These are phyloP conservation scores for Fusarium circinatum DNA, from an alignment of 2,329 filamentous ascomycete genomes.

Conservation along the genomic window DNA sequence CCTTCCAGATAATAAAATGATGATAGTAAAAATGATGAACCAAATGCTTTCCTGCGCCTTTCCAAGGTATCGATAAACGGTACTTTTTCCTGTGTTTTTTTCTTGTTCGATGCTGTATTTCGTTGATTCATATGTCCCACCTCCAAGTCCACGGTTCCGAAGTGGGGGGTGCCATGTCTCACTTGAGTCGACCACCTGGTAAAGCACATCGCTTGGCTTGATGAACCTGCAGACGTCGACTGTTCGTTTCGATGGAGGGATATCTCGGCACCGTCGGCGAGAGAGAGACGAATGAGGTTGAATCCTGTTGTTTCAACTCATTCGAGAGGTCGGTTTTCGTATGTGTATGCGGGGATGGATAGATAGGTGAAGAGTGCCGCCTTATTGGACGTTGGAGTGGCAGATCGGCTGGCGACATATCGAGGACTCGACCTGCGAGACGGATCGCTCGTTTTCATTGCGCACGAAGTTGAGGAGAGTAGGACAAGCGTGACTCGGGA, in stretches of 20 bases:
- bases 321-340: constrained; percentile 23
- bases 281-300: constrained; percentile 11
- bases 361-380: constrained; percentile 11
- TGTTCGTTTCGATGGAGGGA: constrained; percentile 4
- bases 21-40: not conserved
- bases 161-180: constrained; percentile 34
- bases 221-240: constrained; percentile 19
- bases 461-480: constrained; percentile 45
- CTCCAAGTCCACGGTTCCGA: not conserved
- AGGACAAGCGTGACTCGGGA: constrained; percentile 45
- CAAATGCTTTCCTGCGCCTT: constrained; percentile 28
- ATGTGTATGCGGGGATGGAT: constrained; percentile 9
- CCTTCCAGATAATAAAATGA: constrained; percentile 21
- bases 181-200: constrained; percentile 25
- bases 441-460: constrained; percentile 33
- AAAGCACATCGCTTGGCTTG: constrained; percentile 14
- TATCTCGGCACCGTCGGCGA: not conserved
- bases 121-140: constrained; percentile 26
- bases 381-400: constrained; percentile 7
- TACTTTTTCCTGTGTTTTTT: constrained; percentile 31
- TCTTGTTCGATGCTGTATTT: constrained; percentile 13
- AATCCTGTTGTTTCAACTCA: constrained; percentile 21
- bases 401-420: constrained; percentile 28
- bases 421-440: constrained; percentile 16
- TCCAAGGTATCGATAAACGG: constrained; percentile 25